phyloP scores from a whole-genome alignment of 2,329 filamentous ascomycete species.

The Fusarium nisikadoi region DNA sequence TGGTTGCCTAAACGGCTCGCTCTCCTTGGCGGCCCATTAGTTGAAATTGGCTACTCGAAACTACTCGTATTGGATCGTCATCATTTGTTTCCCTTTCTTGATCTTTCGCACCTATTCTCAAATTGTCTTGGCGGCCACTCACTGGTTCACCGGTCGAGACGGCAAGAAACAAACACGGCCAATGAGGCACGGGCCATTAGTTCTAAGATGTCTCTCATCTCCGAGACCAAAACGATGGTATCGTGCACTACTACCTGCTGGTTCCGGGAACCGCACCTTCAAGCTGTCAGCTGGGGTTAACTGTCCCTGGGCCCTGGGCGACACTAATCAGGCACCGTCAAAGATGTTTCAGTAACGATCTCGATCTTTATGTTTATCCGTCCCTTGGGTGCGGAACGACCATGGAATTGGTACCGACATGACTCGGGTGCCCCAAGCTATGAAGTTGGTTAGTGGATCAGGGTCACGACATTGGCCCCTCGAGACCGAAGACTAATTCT shows the following conservation, averaged over 20 bases:
- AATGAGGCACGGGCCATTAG: slow-evolving; percentile 30
- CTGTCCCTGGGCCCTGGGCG: neutral
- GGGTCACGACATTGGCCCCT: slow-evolving; percentile 10
- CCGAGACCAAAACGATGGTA: slow-evolving; percentile 1
- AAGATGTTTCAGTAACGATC: slow-evolving; percentile 16
- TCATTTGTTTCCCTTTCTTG: neutral
- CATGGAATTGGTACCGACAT: slow-evolving; percentile 12
- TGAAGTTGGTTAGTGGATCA: slow-evolving; percentile 4
- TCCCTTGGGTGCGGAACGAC: slow-evolving; percentile 8
- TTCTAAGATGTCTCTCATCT: slow-evolving; percentile 23
- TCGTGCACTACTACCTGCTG: slow-evolving; percentile 8
- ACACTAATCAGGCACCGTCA: slow-evolving; percentile 3
- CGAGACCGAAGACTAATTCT: neutral
- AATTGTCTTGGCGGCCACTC: neutral
- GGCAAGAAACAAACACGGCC: neutral
- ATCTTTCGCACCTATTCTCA: neutral
- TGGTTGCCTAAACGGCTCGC: neutral
- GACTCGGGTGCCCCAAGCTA: slow-evolving; percentile 1
- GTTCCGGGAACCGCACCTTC: neutral
- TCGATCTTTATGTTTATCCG: slow-evolving; percentile 15
- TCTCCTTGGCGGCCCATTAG: neutral
- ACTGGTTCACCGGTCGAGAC: neutral
- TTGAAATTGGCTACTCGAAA: neutral
- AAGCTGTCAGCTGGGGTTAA: slow-evolving; percentile 14
- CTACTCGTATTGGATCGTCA: neutral